phyloP scores from a whole-genome alignment of 345 rosid species.

The Triadica sebifera region DNA sequence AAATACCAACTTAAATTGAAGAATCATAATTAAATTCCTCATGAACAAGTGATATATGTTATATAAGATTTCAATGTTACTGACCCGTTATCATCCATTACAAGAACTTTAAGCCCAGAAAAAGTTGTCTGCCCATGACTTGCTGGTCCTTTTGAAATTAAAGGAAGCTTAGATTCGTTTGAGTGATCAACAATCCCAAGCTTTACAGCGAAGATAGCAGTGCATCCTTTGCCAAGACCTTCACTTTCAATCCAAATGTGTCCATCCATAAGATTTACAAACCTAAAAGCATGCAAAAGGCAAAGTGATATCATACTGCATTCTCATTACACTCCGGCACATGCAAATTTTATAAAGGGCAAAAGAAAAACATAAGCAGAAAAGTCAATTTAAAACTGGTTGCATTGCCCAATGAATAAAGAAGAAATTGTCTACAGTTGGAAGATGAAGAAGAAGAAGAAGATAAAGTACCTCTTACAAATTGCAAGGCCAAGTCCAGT shows the following conservation, averaged over 20 bases:
- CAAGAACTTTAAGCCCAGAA: constrained; percentile 88
- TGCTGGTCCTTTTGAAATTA: constrained; percentile 38
- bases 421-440: not conserved
- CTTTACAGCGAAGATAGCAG: constrained; percentile 73
- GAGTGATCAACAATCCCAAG: constrained; percentile 56
- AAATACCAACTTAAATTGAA: not conserved
- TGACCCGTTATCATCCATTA: constrained; percentile 89
- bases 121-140: constrained; percentile 53
- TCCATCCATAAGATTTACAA: constrained; percentile 96
- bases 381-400: not conserved
- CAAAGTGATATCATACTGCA: not conserved
- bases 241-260: constrained; percentile 96
- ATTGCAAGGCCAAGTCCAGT: constrained; percentile 98
- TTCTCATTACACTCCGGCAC: not conserved
- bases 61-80: constrained; percentile 30
- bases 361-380: not conserved
- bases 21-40: not conserved
- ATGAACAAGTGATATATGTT: not conserved
- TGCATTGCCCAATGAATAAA: not conserved
- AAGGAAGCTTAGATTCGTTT: constrained; percentile 52
- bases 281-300: constrained; percentile 47
- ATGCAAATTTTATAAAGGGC: not conserved
- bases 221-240: constrained; percentile 93
- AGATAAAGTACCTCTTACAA: constrained; percentile 70
- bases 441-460: no score